These are phyloP conservation scores for Erysimum cheiranthoides DNA, from an alignment of 345 rosid species.

Conservation along the genomic window DNA sequence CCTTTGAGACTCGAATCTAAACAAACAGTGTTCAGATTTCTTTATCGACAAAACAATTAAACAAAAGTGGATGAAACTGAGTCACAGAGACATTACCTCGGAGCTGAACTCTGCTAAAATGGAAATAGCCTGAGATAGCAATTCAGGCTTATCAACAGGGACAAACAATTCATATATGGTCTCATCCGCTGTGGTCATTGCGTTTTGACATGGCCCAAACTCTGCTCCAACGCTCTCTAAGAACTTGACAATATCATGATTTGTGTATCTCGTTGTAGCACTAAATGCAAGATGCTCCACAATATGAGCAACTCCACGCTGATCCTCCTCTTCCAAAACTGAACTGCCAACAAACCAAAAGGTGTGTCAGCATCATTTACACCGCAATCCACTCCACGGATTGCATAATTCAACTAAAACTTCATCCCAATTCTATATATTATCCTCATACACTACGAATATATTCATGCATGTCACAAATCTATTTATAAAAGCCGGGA, in stretches of 20 bases:
- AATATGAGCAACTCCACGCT: conserved; percentile 95
- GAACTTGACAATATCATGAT: conserved; percentile 91
- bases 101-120: conserved; percentile 88
- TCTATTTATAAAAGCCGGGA: neutral
- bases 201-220: conserved; percentile 97
- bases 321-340: conserved; percentile 95
- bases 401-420: conserved; percentile 18
- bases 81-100: conserved; percentile 58
- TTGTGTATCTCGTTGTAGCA: conserved; percentile 78
- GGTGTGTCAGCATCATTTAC: conserved; percentile 46
- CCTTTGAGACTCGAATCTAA: conserved; percentile 82
- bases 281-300: conserved; percentile 97
- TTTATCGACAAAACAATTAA: neutral
- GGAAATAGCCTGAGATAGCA: conserved; percentile 80
- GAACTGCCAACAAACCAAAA: conserved; percentile 76
- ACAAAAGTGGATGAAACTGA: neutral
- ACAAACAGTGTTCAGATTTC: conserved; percentile 13
- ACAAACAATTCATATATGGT: conserved; percentile 89
- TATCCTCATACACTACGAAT: conserved; percentile 2
- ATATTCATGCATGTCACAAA: conserved; percentile 24
- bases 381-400: conserved; percentile 6
- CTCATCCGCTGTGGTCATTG: conserved; percentile 86
- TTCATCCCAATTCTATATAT: neutral
- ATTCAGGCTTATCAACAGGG: conserved; percentile 75
- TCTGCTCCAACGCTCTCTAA: conserved; percentile 95